phyloP scores from a whole-genome alignment of 306 rosid genomes.

The Malus sieversii region DNA sequence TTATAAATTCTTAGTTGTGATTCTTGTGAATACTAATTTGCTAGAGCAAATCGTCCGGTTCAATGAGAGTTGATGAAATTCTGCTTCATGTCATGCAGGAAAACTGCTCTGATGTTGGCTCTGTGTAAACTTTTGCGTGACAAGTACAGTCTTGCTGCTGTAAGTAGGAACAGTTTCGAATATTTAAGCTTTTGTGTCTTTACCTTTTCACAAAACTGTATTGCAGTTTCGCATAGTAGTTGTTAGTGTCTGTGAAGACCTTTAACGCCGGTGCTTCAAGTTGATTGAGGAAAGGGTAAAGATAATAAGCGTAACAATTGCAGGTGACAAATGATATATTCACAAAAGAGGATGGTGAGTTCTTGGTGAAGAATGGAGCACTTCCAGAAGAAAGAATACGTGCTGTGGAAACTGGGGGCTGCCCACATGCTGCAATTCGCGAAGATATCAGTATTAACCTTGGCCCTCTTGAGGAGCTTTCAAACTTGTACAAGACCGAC shows the following conservation, averaged over 20 bases:
- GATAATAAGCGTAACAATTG: neutral
- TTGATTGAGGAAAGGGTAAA: neutral
- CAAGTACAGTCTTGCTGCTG: slow-evolving; percentile 93
- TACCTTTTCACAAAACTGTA: neutral
- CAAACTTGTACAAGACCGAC: slow-evolving; percentile 69
- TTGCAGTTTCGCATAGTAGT: neutral
- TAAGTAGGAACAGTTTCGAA: slow-evolving; percentile 23
- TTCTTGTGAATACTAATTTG: neutral
- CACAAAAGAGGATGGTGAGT: slow-evolving; percentile 96
- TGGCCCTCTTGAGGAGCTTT: slow-evolving; percentile 92
- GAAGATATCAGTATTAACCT: slow-evolving; percentile 98
- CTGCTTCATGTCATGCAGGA: slow-evolving; percentile 35
- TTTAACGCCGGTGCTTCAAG: neutral
- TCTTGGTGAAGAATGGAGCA: slow-evolving; percentile 87
- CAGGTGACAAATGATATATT: slow-evolving; percentile 97
- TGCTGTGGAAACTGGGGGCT: slow-evolving; percentile 96
- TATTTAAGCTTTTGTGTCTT: neutral
- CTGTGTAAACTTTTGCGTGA: slow-evolving; percentile 69
- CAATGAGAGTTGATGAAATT: slow-evolving; percentile 1
- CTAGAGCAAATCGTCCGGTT: neutral
- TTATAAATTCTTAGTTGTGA: neutral
- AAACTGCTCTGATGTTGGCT: slow-evolving; percentile 93
- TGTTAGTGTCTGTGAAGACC: neutral
- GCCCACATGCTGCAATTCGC: slow-evolving; percentile 93
- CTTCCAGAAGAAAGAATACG: slow-evolving; percentile 90